These are phyloP conservation scores for Tetragonia tetragonoides DNA, from an alignment of 148 eudicot species.

Conservation along the genomic window DNA sequence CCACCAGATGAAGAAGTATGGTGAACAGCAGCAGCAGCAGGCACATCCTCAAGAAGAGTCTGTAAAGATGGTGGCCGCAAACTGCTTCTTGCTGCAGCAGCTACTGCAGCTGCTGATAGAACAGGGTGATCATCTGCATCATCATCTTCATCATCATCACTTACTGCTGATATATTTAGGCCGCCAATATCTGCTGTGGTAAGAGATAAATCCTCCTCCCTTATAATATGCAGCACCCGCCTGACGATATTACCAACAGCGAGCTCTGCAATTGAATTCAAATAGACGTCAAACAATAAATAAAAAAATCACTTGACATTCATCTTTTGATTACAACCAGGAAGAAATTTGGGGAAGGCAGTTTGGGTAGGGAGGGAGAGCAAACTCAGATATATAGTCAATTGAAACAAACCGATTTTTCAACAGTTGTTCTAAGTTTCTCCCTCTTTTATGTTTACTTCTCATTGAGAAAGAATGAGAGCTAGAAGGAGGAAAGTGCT, in stretches of 20 bases:
- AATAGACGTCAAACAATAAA: background rate
- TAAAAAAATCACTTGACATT: background rate
- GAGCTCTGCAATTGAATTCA: constrained; percentile 63
- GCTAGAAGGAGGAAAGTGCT: background rate
- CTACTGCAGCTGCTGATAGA: constrained; percentile 81
- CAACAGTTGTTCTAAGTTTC: background rate
- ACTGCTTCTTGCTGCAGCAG: constrained; percentile 90
- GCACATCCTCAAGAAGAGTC: constrained; percentile 91
- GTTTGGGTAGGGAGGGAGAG: background rate
- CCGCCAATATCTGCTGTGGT: constrained; percentile 82
- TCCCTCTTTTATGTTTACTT: too few species aligned
- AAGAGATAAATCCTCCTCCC: constrained; percentile 91
- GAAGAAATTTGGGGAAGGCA: background rate
- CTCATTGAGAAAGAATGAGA: too few species aligned
- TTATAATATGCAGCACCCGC: constrained; percentile 86
- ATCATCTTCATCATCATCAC: constrained; percentile 72
- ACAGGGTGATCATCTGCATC: constrained; percentile 52
- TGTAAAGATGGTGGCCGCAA: constrained; percentile 95
- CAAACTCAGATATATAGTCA: background rate
- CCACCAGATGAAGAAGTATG: constrained; percentile 83
- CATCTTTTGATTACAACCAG: background rate
- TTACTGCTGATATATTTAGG: constrained; percentile 55
- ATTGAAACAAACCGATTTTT: background rate
- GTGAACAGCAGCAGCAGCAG: constrained; percentile 62
- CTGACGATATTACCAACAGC: constrained; percentile 95